Base-by-base conservation (phyloP, 345 rosid species). In the Toxicodendron radicans region DNA sequence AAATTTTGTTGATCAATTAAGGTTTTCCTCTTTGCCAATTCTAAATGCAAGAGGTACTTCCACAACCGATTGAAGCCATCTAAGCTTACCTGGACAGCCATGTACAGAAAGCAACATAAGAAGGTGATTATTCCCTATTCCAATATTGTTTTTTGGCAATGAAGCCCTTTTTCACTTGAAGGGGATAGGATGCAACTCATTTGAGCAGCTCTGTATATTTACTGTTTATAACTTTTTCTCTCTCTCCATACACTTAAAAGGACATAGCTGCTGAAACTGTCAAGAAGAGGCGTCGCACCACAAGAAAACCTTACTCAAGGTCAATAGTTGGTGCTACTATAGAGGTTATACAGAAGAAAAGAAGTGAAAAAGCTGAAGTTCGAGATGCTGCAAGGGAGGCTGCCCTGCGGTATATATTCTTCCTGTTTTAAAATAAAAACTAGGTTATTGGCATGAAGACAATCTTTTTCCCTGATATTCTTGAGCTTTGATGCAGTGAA, bases 21-120 rank as follows among this genome's bases (percentile, higher is more conserved):
- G 99, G 99, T 93, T 3, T 95, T 93, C 87, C 89, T 95, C 83
- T 92, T 95, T 58, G 76, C 79, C 35, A 95, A 93, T 81, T 92
- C 99, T 0, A 95, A 95, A 59, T 93, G 97, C 83, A 91, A 92
- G 85, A 84, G 94, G 86, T 93, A 95, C 78, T 92, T 95, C 84
- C 97, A 92, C 87, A 93, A 91, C 77, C 85, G 92, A 30, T 72
- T 91, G 85, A 95, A 93, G 93, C 98, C 97, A 1, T 95, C 97
- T 0, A 92, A 95, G 89, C 97, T 95, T 66, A 90, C 91, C 20
- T 88, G 91, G 91, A 90, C 95, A 1, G 87, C 91, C 59, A 87
- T 88, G 91, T 90, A 79, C 78, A 73, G 91, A 74, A 88, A 90
- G 81, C 90, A 90, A 45, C 92, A 88, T 72, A 88, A 88, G 78